Evolutionary conservation across 2,329 filamentous ascomycete genomes (phyloP), one percentile per base, ranked within the genome.

Genomic region (Xenoacremonium recifei): DNA sequence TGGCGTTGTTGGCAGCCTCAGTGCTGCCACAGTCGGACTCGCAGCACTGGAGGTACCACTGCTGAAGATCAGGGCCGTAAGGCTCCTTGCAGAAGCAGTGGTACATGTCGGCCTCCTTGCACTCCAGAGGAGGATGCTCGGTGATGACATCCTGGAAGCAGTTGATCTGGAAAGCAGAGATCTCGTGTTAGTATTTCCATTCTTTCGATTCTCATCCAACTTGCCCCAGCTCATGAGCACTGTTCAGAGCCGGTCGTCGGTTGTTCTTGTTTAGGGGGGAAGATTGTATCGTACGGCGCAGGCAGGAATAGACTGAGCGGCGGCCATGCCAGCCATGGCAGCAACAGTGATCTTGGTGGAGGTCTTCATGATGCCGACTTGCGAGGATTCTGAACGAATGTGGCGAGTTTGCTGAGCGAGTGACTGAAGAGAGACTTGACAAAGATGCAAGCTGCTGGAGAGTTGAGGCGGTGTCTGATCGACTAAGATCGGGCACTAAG

Each of bases 91-190:
- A 58, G 55, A 58, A 58, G 54, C 59, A 62, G 10, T 57, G 49
- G 39, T 62, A 62, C 49, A 59, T 61, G 20, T 52, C 58, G n/a
- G 43, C 47, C 40, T 62, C 59, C 33, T 54, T 62, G 39, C 59
- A 61, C 4, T 43, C 44, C 16, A 51, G 46, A 1, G 59, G 59
- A 27, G 59, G 59, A 23, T 55, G 50, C 15, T 59, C 59, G 12
- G 53, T 55, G 40, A 61, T 49, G 18, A 61, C 50, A 3, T 40
- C 40, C 36, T 53, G 47, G 48, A 62, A 61, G 44, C 59, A 62
- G 52, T 57, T 47, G 32, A 57, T 52, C 54, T 57, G 7, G n/a
- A n/a, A n/a, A n/a, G n/a, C 35, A 9, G 17, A 6, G 12, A 23
- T 18, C 9, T 1, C 6, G 1, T 16, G 6, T 45, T 4, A 51